Conservation (phyloP, 805 yeast genomes). For the Jamesozyma gamospora region DNA sequence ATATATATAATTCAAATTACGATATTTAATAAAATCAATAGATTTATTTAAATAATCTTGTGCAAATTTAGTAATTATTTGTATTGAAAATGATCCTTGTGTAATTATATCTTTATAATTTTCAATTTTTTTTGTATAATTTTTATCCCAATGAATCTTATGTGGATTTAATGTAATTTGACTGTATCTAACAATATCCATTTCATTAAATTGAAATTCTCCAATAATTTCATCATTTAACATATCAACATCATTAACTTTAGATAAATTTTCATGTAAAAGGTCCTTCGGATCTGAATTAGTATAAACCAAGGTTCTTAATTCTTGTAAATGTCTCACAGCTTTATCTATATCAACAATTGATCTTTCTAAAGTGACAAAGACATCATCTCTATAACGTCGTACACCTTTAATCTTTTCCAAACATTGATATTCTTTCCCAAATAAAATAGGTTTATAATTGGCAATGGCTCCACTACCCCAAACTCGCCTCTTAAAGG, state of each 20-base stretch:
- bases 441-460: conserved; percentile 29
- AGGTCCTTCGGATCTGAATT: conserved; percentile 22
- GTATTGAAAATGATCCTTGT: conserved; percentile 75
- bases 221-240: conserved; percentile 1
- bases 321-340: conserved; percentile 37
- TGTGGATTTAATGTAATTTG: conserved; percentile 78
- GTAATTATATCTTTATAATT: conserved; percentile 51
- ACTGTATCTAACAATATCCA: conserved; percentile 47
- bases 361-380: conserved; percentile 48
- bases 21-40: conserved; percentile 32
- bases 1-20: conserved; percentile 36
- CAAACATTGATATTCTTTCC: conserved; percentile 35
- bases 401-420: conserved; percentile 43
- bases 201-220: conserved; percentile 29
- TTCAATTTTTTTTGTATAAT: conserved; percentile 46
- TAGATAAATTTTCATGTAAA: neutral
- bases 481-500: conserved; percentile 66
- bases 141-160: conserved; percentile 61
- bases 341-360: conserved; percentile 25
- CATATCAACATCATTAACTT: neutral
- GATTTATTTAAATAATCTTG: conserved; percentile 11
- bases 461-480: conserved; percentile 53
- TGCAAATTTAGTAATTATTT: conserved; percentile 48
- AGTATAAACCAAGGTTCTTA: conserved; percentile 54
- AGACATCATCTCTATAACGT: conserved; percentile 29